Percentiles rank a stretch among this genome's conserved stretches.
Conservation (phyloP, 1,139 yeast genomes). For the Magnusiomyces sp. region DNA sequence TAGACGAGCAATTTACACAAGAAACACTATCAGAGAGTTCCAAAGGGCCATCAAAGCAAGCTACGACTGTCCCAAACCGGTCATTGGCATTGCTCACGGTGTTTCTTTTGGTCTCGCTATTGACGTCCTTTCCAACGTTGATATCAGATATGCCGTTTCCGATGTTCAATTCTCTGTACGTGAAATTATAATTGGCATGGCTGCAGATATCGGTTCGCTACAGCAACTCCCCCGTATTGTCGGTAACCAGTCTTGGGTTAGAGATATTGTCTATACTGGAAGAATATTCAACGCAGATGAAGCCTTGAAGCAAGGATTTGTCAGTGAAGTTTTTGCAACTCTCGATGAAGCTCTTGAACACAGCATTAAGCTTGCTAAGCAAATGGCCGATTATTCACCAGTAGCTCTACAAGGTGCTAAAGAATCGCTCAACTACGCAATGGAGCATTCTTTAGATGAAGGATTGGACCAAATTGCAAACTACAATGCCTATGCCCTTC, state of each 20-base stretch:
- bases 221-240: slow-evolving; percentile 56
- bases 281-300: slow-evolving; percentile 47
- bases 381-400: slow-evolving; percentile 41
- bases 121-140: slow-evolving; percentile 53
- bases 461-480: slow-evolving; percentile 49
- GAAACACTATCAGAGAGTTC: slow-evolving; percentile 40
- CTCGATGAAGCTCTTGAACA: slow-evolving; percentile 43
- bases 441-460: slow-evolving; percentile 38
- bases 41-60: slow-evolving; percentile 43
- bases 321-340: slow-evolving; percentile 41
- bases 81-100: slow-evolving; percentile 42
- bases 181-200: slow-evolving; percentile 65
- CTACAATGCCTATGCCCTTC: slow-evolving; percentile 42
- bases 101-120: slow-evolving; percentile 54
- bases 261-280: slow-evolving; percentile 59
- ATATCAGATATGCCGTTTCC: slow-evolving; percentile 49
- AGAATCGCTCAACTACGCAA: slow-evolving; percentile 45
- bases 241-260: slow-evolving; percentile 50
- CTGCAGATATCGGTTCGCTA: slow-evolving; percentile 73
- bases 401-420: slow-evolving; percentile 68
- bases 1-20: slow-evolving; percentile 30
- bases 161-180: slow-evolving; percentile 53
- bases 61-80: slow-evolving; percentile 32
- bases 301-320: slow-evolving; percentile 49
- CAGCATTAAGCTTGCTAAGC: slow-evolving; percentile 45